Percentiles rank a stretch among this genome's conserved stretches.
These are phyloP conservation scores for Pseudogymnoascus pannorum DNA, from an alignment of 2,329 filamentous ascomycete genomes.

Conservation along the genomic window DNA sequence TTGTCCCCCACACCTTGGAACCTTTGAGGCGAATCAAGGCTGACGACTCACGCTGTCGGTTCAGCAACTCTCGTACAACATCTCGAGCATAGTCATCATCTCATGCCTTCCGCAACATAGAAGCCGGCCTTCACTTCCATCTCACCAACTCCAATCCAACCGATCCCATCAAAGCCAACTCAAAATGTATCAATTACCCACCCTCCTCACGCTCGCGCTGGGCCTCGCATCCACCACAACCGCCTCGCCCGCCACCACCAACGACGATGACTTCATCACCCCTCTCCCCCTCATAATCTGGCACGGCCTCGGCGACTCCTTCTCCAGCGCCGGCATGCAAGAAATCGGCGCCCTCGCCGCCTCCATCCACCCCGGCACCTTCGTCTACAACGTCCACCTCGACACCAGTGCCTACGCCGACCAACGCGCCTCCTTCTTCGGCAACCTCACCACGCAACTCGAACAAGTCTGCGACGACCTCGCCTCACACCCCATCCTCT, in stretches of 20 bases:
- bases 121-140: background rate
- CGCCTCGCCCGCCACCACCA: background rate
- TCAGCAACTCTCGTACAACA: background rate
- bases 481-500: constrained; percentile 67
- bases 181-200: background rate
- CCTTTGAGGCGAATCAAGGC: constrained; percentile 1
- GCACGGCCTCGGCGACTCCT: constrained; percentile 77
- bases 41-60: background rate
- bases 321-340: constrained; percentile 66
- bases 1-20: background rate
- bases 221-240: background rate
- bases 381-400: constrained; percentile 72
- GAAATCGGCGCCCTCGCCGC: constrained; percentile 65
- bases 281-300: constrained; percentile 88
- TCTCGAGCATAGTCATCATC: background rate
- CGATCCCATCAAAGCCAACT: background rate
- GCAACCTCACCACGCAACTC: constrained; percentile 78
- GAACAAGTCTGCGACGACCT: constrained; percentile 70
- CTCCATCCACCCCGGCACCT: constrained; percentile 69
- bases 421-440: constrained; percentile 79
- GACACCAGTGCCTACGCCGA: constrained; percentile 56
- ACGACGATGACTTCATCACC: constrained; percentile 39
- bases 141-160: background rate
- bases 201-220: background rate
- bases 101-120: background rate